Base-by-base conservation (phyloP, 371 early-diverging fungal genomes). In the Rhizopus stolonifer region DNA sequence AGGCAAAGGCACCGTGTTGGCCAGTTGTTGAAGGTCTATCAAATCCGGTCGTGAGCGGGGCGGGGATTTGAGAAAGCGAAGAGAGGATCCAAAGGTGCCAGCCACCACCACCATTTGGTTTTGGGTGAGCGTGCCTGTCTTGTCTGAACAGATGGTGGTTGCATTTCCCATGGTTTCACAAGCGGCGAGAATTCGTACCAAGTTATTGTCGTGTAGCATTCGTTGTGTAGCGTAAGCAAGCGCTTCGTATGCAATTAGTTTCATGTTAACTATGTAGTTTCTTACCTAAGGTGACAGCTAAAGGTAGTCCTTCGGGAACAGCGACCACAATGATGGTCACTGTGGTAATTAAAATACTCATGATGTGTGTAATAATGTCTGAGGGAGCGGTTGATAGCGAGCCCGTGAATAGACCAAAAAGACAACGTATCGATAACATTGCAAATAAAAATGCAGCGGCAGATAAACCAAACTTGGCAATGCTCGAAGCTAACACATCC, bases 121-220 rank as follows among this genome's bases (percentile, higher is more conserved):
- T 53, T 90, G 88, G 0, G 94, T 94, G 18, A 94, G 68, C 3
- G 94, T 94, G 15, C 94, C 94, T 6, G 94, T 93, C 65, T 94
- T 93, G 67, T 96, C 94, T 10, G 90, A 88, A 65, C 94, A 94
- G 31, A 96, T 80, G 6, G 90, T 90, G 6, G 94, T 94, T 1
- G 94, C 94, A 60, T 87, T 89, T 5, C 94, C 93, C 94, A 94
- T 94, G 26, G 92, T 93, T 70, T 96, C 96, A 62, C 96, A 95
- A 6, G 96, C 90, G 29, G 87, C 80, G 19, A 96, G 69, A 15
- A 90, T 82, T 18, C 95, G 83, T 7, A 96, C 96, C 23, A 96
- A 69, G 63, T 92, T 94, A 61, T 93, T 92, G 61, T 96, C 94
- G 57, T 87, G 87, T 43, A 90, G 67, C 96, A 91, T 96, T 8